Evolutionary conservation across 768 basidiomycete species (phyloP), one percentile per base, ranked within the genome.

Genomic region (Candolleomyces eurysporus): DNA sequence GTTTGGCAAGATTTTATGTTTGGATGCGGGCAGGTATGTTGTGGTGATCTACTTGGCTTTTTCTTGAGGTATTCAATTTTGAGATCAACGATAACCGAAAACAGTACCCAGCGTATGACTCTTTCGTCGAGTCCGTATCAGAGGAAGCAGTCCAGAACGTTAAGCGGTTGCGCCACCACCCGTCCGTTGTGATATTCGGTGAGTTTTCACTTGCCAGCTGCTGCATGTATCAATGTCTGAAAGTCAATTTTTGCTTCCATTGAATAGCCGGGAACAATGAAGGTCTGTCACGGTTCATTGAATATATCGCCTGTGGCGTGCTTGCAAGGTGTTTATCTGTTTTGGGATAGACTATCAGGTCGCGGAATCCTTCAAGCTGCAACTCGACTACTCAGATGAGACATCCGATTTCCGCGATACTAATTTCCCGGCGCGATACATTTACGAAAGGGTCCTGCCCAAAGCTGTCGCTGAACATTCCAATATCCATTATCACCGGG

Each of bases 1-100:
- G 94, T 97, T 31, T 97, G 96, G 96, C 96, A 97, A 76, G 96
- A 98, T 75, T 96, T 97, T 74, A 89, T 92, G 89, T 98, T 98
- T 72, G 94, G 89, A 36, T 97, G 96, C 71, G 96, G 95, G 30
- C 92, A 93, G 79, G 90, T 91, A 62, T 16, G 76, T 53, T 16
- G 76, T 53, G 4, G 26, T 26, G 26, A 26, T 26, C 26, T 2
- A 2, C 26, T 26, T 26, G 26, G 26, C 59, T 50, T 31, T 31
- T 21, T 32, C 21, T 40, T 17, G 8, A 17, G 9, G 39, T 21
- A 49, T 26, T 65, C 6, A 30, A 14, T 16, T n/a, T 7, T 32
- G 64, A 59, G 60, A 32, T 48, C 49, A 32, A 62, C 30, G 21
- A 32, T 45, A 11, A 26, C 26, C 26, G 26, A 13, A 50, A 21